Percentiles rank a stretch among this genome's conserved stretches.
Conservation (phyloP, 1,139 yeast species). For the Yamadazyma triangularis region DNA sequence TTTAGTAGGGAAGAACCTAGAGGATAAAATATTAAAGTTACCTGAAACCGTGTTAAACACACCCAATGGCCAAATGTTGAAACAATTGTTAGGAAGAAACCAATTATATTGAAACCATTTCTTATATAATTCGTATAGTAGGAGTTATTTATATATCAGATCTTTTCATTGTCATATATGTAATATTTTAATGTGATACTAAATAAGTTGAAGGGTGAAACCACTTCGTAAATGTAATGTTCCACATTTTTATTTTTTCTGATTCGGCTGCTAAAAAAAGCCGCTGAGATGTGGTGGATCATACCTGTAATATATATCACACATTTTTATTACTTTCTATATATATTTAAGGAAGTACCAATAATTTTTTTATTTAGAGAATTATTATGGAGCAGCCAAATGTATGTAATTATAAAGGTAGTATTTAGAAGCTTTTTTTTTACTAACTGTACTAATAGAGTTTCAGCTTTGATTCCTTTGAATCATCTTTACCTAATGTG, state of each 20-base stretch:
- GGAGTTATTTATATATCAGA: no score
- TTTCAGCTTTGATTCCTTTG: neutral
- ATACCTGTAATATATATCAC: neutral
- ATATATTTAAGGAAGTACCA: no score
- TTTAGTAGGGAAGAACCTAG: constrained; percentile 47
- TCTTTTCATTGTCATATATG: no score
- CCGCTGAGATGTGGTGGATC: neutral
- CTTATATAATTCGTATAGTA: neutral
- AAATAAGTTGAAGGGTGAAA: no score
- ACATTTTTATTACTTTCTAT: no score
- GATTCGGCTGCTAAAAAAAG: neutral
- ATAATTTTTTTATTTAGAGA: no score
- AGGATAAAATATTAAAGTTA: constrained; percentile 47
- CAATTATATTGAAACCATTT: constrained; percentile 3
- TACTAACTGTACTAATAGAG: neutral
- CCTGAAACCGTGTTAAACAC: constrained; percentile 56
- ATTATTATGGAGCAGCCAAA: no score
- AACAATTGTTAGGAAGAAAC: constrained; percentile 27
- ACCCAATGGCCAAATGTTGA: constrained; percentile 51
- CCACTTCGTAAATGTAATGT: no score
- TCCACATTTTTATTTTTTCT: no score
- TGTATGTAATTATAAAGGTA: no score
- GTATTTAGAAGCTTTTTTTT: no score
- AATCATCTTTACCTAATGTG: neutral
- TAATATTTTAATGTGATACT: no score